Conservation (phyloP, 1,284 basidiomycete species). For the Lignosus rhinocerotis region DNA sequence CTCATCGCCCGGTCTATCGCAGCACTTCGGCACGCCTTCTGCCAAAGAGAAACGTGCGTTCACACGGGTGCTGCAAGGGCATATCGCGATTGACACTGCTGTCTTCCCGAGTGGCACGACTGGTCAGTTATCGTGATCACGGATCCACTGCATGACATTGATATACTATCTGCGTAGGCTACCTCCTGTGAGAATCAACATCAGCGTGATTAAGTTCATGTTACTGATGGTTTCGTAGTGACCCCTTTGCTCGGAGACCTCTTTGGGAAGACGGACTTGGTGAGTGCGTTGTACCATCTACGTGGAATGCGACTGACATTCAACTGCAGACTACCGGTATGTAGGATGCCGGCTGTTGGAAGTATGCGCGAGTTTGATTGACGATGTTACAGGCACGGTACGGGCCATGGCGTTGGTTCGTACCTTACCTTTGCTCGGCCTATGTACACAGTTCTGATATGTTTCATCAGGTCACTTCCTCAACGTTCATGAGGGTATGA, state of each 20-base stretch:
- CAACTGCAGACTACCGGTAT: conserved; percentile 37
- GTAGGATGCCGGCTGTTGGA: background rate
- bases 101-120: conserved; percentile 90
- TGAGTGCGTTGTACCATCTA: conserved; percentile 32
- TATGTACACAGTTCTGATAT: background rate
- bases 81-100: conserved; percentile 87
- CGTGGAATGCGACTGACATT: background rate
- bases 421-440: background rate
- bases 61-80: conserved; percentile 93
- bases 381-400: conserved; percentile 63
- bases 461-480: conserved; percentile 65
- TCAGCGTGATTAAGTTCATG: background rate
- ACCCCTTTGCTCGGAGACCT: conserved; percentile 81
- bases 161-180: conserved; percentile 41
- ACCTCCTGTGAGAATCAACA: conserved; percentile 36
- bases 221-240: conserved; percentile 47
- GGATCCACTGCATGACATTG: background rate
- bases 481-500: conserved; percentile 84
- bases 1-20: background rate
- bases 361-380: background rate
- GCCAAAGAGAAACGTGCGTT: conserved; percentile 86
- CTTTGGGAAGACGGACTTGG: conserved; percentile 93
- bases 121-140: conserved; percentile 42
- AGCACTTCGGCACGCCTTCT: conserved; percentile 91
- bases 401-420: conserved; percentile 88